Evolutionary conservation across 257 asterid species (phyloP), one percentile per base, ranked within the genome.

Genomic region (Capsicum rhomboideum): DNA sequence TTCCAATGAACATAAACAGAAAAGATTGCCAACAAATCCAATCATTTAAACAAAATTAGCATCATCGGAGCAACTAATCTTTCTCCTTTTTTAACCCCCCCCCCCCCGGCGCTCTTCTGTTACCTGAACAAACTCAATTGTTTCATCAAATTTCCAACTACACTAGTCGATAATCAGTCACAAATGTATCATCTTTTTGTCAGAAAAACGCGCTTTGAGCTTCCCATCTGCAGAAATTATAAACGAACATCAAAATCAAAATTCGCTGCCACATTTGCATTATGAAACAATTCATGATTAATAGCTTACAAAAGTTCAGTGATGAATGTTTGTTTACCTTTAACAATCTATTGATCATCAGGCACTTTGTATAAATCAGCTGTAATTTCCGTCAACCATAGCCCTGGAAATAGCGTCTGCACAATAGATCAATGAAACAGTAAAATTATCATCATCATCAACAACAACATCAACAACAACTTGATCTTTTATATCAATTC

Each of bases 361-460:
- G 87, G 72, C 17, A 84, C 87, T 79, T 84, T 79, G 87, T 85
- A 85, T 34, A 85, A 68, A 61, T 85, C 82, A 55, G 85, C 78
- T 42, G 78, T 85, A 54, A 85, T 81, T 31, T 85, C 87, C 46
- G 85, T 69, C 75, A 85, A 81, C 85, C 87, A 80, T 56, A 85
- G 49, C 17, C 87, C 87, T 20, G 87, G 87, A 56, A 80, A 85
- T 34, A 85, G 31, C 18, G 83, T 85, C 85, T 85, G 85, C 79
- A 85, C 0, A 29, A 85, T 12, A 28, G 58, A 85, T 20, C 58
- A 80, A 80, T n/a, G 8, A 42, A 84, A 66, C 71, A 64, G 40
- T 37, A 14, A 55, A 74, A 50, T 52, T 11, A 66, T 75, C 23
- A 75, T 21, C 7, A 40, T 46, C 46, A 26, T 69, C 6, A 11